A percentile compares a stretch with the other conserved stretches of the same genome.
Conservation (phyloP, 768 basidiomycete genomes). For the Podaxis rugospora region DNA sequence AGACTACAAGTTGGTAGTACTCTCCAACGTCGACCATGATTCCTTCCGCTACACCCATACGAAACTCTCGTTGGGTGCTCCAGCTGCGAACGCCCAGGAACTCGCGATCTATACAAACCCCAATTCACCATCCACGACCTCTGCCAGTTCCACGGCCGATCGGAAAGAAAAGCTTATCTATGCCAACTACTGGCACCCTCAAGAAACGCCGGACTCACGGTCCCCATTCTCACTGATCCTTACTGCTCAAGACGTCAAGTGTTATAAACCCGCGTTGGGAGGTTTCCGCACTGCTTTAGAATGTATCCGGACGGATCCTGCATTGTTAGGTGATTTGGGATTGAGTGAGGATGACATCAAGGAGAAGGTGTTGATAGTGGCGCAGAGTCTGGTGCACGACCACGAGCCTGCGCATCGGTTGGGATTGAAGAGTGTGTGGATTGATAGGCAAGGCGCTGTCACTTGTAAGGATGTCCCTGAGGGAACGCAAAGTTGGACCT, state of each 20-base stretch:
- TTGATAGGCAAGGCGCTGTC: slow-evolving; percentile 49
- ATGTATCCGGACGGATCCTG: slow-evolving; percentile 35
- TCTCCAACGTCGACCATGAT: slow-evolving; percentile 69
- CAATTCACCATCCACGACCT: slow-evolving; percentile 16
- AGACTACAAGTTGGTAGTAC: slow-evolving; percentile 64
- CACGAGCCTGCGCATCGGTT: slow-evolving; percentile 54
- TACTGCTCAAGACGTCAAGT: slow-evolving; percentile 70
- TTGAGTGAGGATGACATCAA: slow-evolving; percentile 29
- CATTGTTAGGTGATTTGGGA: slow-evolving; percentile 28
- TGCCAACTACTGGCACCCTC: slow-evolving; percentile 39
- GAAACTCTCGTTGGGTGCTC: slow-evolving; percentile 41
- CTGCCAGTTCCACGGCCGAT: background rate
- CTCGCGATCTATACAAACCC: slow-evolving; percentile 23
- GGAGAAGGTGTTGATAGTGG: slow-evolving; percentile 56
- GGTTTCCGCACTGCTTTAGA: slow-evolving; percentile 50
- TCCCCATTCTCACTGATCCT: slow-evolving; percentile 65
- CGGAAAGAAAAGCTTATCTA: background rate
- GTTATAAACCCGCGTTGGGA: slow-evolving; percentile 63
- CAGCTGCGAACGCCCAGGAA: slow-evolving; percentile 15
- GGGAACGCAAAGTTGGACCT: slow-evolving; percentile 33
- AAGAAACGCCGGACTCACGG: slow-evolving; percentile 32
- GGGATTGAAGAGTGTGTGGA: slow-evolving; percentile 62
- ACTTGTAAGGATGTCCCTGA: slow-evolving; percentile 36
- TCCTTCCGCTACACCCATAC: slow-evolving; percentile 60
- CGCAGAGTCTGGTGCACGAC: slow-evolving; percentile 66